Base-by-base conservation (phyloP, 2,329 filamentous ascomycete genomes). In the Fusarium anguioides region DNA sequence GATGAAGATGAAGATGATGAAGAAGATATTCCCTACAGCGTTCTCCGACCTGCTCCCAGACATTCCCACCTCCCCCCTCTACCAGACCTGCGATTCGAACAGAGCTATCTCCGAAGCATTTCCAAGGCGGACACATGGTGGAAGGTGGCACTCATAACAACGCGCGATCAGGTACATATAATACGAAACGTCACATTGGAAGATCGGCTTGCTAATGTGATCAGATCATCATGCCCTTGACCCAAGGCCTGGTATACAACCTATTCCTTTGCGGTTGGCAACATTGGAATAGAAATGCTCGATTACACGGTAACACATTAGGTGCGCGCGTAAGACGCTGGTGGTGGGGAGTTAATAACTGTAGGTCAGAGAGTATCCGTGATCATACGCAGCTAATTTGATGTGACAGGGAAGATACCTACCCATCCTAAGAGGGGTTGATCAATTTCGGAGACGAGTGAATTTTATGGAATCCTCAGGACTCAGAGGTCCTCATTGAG, bases 311-410 rank as follows among this genome's bases (percentile, higher is more conserved):
- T 10, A 88, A 87, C 71, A 89, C 88, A 24, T 81, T 92, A 17
- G 96, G 96, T 21, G 93, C 92, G 8, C 87, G 87, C 69, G 81
- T 96, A 46, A 85, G 96, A 72, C 85, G 94, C 69, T 98, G 95
- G 96, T 99, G 96, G 95, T 97, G 93, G 82, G 87, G 86, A 21
- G 92, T 97, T 18, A 98, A 98, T 75, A 93, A 96, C 74, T 98
- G 60, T 64, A 52, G 31, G 46, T 33, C 18, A 23, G 15, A 5
- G 12, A 21, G 6, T 9, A 45, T 20, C 4, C 18, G 27, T n/a
- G 7, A 9, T 15, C 18, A 21, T 33, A 9, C 8, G 18, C 14
- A 51, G 23, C 60, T 63, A 64, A 63, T 29, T 45, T 18, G 5
- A 20, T 27, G 11, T 20, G 17, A 18, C 18, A 63, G 60, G 96